These are phyloP conservation scores for Babesia bigemina DNA, from an alignment of 169 alveolate species.

Conservation along the genomic window DNA sequence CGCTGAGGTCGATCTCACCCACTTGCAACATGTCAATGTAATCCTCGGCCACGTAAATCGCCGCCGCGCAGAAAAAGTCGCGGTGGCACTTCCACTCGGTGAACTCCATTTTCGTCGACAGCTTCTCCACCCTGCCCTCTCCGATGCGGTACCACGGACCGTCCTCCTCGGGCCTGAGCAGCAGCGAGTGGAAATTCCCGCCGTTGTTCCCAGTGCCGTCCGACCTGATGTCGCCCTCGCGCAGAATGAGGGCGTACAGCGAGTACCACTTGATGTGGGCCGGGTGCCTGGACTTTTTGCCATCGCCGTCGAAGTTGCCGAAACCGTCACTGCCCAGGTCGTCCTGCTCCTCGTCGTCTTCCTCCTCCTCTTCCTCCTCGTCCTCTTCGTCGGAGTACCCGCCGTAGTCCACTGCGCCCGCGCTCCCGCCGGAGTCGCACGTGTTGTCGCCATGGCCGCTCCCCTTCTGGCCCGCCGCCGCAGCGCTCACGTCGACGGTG, in stretches of 20 bases:
- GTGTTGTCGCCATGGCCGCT: slow-evolving; percentile 36
- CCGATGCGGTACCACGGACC: slow-evolving; percentile 89
- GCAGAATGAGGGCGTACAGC: slow-evolving; percentile 76
- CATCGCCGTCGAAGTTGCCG: slow-evolving; percentile 21
- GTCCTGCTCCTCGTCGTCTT: slow-evolving; percentile 30
- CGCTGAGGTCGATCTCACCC: slow-evolving; percentile 78
- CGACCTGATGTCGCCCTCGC: slow-evolving; percentile 77
- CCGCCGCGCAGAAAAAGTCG: slow-evolving; percentile 88
- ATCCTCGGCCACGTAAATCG: slow-evolving; percentile 87
- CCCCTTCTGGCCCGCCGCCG: slow-evolving; percentile 32
- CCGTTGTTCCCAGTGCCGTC: slow-evolving; percentile 35
- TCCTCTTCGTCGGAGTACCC: slow-evolving; percentile 56
- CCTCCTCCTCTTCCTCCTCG: slow-evolving; percentile 40
- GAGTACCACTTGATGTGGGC: slow-evolving; percentile 81
- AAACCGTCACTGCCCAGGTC: slow-evolving; percentile 15
- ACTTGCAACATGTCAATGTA: slow-evolving; percentile 84
- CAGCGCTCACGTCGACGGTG: slow-evolving; percentile 43
- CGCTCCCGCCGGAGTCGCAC: slow-evolving; percentile 46
- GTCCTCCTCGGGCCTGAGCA: slow-evolving; percentile 86
- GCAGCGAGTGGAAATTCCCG: slow-evolving; percentile 72
- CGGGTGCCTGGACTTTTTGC: slow-evolving; percentile 55
- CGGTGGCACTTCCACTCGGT: slow-evolving; percentile 91
- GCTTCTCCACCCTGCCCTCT: slow-evolving; percentile 83
- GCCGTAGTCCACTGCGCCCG: slow-evolving; percentile 17
- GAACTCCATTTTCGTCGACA: slow-evolving; percentile 80